Evolutionary conservation across 75 land plant species (phyloP).

Genomic region (Picea sitchensis): DNA sequence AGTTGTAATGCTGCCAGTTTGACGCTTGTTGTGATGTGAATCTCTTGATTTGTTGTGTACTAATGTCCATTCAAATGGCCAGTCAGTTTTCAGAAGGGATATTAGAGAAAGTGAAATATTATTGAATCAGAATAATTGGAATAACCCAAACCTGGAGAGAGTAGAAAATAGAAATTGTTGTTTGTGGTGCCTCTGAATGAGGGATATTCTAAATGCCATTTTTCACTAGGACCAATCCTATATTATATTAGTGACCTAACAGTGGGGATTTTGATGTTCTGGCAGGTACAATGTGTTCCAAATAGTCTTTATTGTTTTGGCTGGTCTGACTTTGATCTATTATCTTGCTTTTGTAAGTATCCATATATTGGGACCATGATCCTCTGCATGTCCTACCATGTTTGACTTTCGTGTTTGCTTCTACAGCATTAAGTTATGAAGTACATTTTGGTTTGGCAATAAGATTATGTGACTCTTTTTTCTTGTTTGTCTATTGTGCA

Average conservation of each 20-base stretch:
- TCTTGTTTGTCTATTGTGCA: background rate
- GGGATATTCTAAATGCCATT: background rate
- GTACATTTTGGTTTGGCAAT: background rate
- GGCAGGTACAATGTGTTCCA: constrained; percentile 95
- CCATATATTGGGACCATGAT: background rate
- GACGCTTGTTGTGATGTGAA: background rate
- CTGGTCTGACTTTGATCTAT: constrained; percentile 72
- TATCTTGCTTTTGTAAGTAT: constrained; percentile 86
- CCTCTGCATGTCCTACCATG: background rate
- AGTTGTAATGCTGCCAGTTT: background rate
- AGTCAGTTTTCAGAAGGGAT: background rate
- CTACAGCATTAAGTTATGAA: background rate
- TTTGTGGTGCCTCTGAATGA: background rate
- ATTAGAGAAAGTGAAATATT: background rate
- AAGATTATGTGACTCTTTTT: background rate
- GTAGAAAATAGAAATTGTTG: too few relatives aligned
- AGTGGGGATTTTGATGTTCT: background rate
- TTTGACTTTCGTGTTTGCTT: background rate
- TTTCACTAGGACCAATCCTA: background rate
- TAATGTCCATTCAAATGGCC: background rate
- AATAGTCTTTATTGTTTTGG: constrained; percentile 64
- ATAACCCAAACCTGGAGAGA: background rate
- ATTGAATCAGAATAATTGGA: background rate
- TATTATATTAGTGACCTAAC: background rate
- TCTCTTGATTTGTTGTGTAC: constrained; percentile 7